Conservation (phyloP, 345 rosid species). For the Barbarea vulgaris region DNA sequence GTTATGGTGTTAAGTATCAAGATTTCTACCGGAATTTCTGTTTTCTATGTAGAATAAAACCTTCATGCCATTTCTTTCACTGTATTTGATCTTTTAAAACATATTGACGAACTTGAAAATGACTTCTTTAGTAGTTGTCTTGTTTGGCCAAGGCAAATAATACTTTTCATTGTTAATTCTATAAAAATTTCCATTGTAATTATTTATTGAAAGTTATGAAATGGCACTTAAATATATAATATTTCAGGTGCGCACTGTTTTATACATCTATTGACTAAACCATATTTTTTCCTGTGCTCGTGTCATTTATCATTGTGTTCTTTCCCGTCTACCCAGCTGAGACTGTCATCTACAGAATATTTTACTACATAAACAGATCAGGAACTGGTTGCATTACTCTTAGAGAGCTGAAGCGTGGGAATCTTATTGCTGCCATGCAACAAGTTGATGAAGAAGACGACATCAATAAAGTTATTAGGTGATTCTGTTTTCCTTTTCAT, state of each 20-base stretch:
- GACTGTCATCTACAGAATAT: constrained; percentile 96
- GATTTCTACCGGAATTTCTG: background rate
- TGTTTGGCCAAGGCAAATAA: background rate
- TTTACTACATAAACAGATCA: constrained; percentile 82
- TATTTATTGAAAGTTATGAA: background rate
- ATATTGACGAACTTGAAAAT: background rate
- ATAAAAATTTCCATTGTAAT: background rate
- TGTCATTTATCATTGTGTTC: constrained; percentile 29
- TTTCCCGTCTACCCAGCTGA: constrained; percentile 66
- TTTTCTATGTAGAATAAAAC: background rate
- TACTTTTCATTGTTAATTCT: background rate
- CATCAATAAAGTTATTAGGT: constrained; percentile 91
- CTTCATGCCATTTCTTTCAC: background rate
- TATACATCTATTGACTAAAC: constrained; percentile 23
- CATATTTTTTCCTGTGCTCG: constrained; percentile 27
- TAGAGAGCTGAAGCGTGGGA: constrained; percentile 90
- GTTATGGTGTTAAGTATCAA: background rate
- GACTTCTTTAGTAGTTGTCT: background rate
- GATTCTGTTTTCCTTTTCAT: constrained; percentile 17
- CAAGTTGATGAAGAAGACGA: constrained; percentile 93
- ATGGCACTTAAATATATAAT: background rate
- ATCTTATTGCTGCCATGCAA: constrained; percentile 79
- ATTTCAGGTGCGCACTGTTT: background rate
- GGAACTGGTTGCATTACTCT: constrained; percentile 84
- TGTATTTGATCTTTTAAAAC: background rate